Conservation (phyloP, 805 yeast species). For the Zygosaccharomyces bailii region DNA sequence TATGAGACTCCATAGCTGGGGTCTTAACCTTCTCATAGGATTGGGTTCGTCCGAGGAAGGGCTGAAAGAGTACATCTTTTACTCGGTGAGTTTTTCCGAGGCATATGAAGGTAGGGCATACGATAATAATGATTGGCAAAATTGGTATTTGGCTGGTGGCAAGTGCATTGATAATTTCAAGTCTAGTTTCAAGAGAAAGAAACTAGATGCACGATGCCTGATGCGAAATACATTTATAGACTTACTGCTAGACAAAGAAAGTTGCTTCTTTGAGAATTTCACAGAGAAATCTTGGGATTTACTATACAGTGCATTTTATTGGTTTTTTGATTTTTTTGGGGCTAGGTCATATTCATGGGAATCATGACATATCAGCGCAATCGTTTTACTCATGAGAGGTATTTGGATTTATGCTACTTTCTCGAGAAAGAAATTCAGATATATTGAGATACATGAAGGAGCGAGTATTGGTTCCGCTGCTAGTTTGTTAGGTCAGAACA, state of each 20-base stretch:
- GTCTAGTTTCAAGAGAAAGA: conserved; percentile 62
- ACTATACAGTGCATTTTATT: background rate
- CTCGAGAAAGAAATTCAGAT: background rate
- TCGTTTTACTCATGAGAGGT: too few species aligned
- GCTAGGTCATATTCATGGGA: background rate
- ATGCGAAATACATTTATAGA: conserved; percentile 39
- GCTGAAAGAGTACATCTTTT: conserved; percentile 21
- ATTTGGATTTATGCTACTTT: too few species aligned
- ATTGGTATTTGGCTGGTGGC: conserved; percentile 42
- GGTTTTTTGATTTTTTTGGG: background rate
- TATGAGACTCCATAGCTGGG: conserved; percentile 47
- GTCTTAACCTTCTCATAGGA: conserved; percentile 61
- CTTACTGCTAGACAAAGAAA: conserved; percentile 42
- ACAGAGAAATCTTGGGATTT: background rate
- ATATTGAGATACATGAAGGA: background rate
- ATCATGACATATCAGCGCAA: too few species aligned
- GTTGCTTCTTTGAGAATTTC: conserved; percentile 41
- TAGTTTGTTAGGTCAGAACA: background rate
- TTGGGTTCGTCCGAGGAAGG: conserved; percentile 45
- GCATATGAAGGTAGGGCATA: conserved; percentile 48
- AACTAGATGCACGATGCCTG: conserved; percentile 57
- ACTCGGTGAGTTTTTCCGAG: conserved; percentile 49
- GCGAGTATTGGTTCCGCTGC: background rate
- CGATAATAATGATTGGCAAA: conserved; percentile 55
- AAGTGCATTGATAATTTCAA: conserved; percentile 64